Base-by-base conservation (phyloP, 345 rosid genomes). In the Citrus sp. region DNA sequence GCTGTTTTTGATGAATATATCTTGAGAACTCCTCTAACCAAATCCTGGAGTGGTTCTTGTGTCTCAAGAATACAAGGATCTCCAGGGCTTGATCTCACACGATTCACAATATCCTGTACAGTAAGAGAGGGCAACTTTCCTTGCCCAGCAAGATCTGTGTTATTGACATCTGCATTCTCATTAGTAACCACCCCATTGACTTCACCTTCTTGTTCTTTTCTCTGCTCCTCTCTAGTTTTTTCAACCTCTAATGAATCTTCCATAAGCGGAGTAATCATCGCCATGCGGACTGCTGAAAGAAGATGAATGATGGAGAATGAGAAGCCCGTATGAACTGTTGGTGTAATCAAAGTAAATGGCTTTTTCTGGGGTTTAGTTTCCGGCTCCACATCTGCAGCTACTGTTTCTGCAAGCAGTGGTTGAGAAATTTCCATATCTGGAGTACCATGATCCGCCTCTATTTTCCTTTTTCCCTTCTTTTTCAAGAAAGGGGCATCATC, bases 251-350 rank as follows among this genome's bases (percentile, higher is more conserved):
- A 72, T 79, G 95, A 84, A 80, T 90, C 95, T 82, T 91, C 97
- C 16, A 90, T 77, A 56, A 86, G 88, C 37, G 84, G 85, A 80
- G 88, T 85, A 83, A 88, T 84, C 97, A 96, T 90, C 40, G 97
- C 94, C 89, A 89, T 70, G 66, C 98, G 97, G 79, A 97, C 98
- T 27, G 99, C 97, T 40, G 99, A 86, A 74, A 97, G 98, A 82
- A 97, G 98, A 87, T 97, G 99, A 62, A 97, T 80, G 65, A 97
- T 87, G 61, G 99, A 94, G 89, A 97, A 97, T 30, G 98, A 94
- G 86, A 97, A 94, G 75, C 97, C 94, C 54, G 95, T 85, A 80
- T 92, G 98, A 83, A 93, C 97, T 46, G 99, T 93, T 3, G 99
- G 99, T 30, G 93, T 93, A 76, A 97, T 94, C 84, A 93, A 89